Conservation (phyloP, 495 filamentous ascomycete genomes). For the Trichoderma erinaceum region DNA sequence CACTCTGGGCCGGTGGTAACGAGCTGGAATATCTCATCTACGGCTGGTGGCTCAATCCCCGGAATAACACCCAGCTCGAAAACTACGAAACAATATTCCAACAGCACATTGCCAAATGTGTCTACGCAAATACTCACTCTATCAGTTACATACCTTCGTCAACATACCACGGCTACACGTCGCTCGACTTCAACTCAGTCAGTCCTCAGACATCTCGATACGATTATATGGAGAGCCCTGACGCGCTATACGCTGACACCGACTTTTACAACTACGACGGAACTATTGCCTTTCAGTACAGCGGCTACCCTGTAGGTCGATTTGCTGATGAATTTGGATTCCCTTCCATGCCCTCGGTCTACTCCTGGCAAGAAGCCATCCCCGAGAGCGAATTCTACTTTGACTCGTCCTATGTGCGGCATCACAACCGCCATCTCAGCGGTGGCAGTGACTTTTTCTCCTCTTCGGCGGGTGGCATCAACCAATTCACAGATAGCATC, state of each 20-base stretch:
- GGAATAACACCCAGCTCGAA: slow-evolving; percentile 32
- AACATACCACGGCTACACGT: slow-evolving; percentile 57
- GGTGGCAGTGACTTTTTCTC: slow-evolving; percentile 6
- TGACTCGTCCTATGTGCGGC: slow-evolving; percentile 53
- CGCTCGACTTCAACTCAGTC: slow-evolving; percentile 49
- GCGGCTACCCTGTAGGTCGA: slow-evolving; percentile 54
- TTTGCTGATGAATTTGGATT: slow-evolving; percentile 65
- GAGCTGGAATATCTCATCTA: slow-evolving; percentile 54
- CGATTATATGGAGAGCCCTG: slow-evolving; percentile 44
- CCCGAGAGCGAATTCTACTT: slow-evolving; percentile 47
- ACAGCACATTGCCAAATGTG: slow-evolving; percentile 50
- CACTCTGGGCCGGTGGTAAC: slow-evolving; percentile 62
- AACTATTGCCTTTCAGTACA: slow-evolving; percentile 48
- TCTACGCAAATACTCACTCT: slow-evolving; percentile 58
- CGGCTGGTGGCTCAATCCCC: slow-evolving; percentile 41
- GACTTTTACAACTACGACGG: slow-evolving; percentile 65
- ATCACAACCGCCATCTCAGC: slow-evolving; percentile 54
- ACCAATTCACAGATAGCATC: slow-evolving; percentile 40
- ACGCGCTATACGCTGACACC: slow-evolving; percentile 59
- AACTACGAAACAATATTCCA: slow-evolving; percentile 62
- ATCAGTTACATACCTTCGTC: slow-evolving; percentile 64
- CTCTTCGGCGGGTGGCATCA: slow-evolving; percentile 47
- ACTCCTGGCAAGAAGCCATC: slow-evolving; percentile 54
- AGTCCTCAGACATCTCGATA: slow-evolving; percentile 58
- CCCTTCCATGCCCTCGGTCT: slow-evolving; percentile 60